Conservation (phyloP, 176 grass and related monocot species). For the Musa itinerans region DNA sequence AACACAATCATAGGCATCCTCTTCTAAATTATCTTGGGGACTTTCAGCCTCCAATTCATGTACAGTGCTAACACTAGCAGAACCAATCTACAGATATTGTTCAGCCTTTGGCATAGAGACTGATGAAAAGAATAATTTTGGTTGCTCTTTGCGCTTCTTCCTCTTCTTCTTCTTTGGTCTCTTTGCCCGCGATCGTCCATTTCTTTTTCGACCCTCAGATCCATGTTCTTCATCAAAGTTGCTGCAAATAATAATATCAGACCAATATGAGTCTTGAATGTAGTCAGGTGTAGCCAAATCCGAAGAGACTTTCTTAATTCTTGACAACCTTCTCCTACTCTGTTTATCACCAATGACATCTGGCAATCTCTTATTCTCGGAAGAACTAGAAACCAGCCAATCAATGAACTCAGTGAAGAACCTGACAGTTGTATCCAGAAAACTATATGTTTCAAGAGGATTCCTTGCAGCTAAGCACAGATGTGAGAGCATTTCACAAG, state of each 20-base stretch:
- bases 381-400: constrained; percentile 12
- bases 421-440: constrained; percentile 28
- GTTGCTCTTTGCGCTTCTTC: constrained; percentile 17
- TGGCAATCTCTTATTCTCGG: constrained; percentile 27
- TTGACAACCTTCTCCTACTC: constrained; percentile 22
- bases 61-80: not conserved
- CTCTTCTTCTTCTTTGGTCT: constrained; percentile 26
- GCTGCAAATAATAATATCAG: constrained; percentile 66
- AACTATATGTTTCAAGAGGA: constrained; percentile 34
- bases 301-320: constrained; percentile 33
- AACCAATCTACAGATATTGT: constrained; percentile 5
- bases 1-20: constrained; percentile 21
- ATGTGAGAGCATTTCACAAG: constrained; percentile 35
- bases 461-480: constrained; percentile 37
- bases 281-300: constrained; percentile 48
- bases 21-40: constrained; percentile 8
- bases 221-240: constrained; percentile 45
- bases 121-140: not conserved
- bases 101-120: not conserved
- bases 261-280: constrained; percentile 92
- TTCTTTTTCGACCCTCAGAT: constrained; percentile 43
- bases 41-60: constrained; percentile 22
- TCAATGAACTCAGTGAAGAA: constrained; percentile 71
- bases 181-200: constrained; percentile 11
- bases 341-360: constrained; percentile 31